Conservation (phyloP, 805 yeast genomes). For the Schwanniomyces yamadae region DNA sequence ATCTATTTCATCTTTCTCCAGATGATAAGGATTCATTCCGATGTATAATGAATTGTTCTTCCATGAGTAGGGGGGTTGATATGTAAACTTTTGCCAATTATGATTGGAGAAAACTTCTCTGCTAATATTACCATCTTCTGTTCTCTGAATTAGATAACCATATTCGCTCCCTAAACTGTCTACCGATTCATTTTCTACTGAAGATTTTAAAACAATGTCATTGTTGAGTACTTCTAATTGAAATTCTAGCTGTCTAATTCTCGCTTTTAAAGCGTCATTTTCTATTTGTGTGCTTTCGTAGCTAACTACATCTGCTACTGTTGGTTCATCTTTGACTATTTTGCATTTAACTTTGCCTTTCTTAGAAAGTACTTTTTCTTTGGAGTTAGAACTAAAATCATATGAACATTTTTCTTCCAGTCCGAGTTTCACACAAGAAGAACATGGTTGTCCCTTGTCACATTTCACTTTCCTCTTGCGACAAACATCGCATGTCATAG, state of each 20-base stretch:
- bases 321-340: not conserved
- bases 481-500: constrained; percentile 57
- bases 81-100: too few species aligned
- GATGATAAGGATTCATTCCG: constrained; percentile 12
- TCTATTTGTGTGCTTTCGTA: not conserved
- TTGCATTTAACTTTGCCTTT: not conserved
- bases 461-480: constrained; percentile 55
- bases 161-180: not conserved
- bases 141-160: not conserved
- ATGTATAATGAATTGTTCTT: not conserved
- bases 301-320: not conserved
- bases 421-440: constrained; percentile 39
- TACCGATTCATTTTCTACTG: not conserved
- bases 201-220: not conserved
- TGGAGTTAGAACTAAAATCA: too few species aligned
- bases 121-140: constrained; percentile 1
- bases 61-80: too few species aligned
- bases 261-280: not conserved
- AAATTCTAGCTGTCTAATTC: not conserved
- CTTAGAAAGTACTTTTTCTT: too few species aligned
- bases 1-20: constrained; percentile 8
- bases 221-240: not conserved
- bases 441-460: constrained; percentile 51
- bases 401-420: constrained; percentile 26
- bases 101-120: not conserved